Conservation (phyloP, 202 grass and related monocot genomes). For the Zoysia matrella region DNA sequence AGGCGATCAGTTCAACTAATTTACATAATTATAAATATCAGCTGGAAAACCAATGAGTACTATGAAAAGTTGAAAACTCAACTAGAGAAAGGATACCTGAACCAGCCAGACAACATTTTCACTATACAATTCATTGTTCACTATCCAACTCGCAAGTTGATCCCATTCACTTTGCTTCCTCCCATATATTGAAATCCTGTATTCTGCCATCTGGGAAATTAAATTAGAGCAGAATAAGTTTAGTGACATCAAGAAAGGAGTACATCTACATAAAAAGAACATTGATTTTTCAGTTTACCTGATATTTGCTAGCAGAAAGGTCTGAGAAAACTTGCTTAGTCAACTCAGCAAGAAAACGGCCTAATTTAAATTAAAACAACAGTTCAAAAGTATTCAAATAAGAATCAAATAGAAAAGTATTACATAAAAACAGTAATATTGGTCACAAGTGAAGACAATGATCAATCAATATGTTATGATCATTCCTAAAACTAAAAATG, state of each 20-base stretch:
- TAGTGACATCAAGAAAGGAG: constrained; percentile 37
- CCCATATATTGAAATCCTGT: constrained; percentile 97
- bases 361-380: constrained; percentile 52
- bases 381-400: constrained; percentile 28
- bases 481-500: constrained; percentile 21
- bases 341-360: constrained; percentile 92
- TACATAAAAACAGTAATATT: constrained; percentile 15
- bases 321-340: constrained; percentile 96
- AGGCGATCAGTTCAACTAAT: constrained; percentile 18
- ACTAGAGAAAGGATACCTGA: constrained; percentile 66
- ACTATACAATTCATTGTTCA: constrained; percentile 94
- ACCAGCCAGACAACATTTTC: constrained; percentile 98
- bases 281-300: constrained; percentile 60
- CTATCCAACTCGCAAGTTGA: constrained; percentile 98
- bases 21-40: constrained; percentile 22
- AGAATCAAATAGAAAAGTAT: not conserved
- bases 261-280: constrained; percentile 33
- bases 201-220: constrained; percentile 92
- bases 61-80: not conserved
- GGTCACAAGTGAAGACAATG: constrained; percentile 7
- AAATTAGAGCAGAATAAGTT: constrained; percentile 42
- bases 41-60: constrained; percentile 1
- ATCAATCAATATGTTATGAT: constrained; percentile 22
- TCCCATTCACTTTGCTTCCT: constrained; percentile 99
- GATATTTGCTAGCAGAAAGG: constrained; percentile 94